Conservation (phyloP, 106 monocot species). For the Apostasia shenzhenica region DNA sequence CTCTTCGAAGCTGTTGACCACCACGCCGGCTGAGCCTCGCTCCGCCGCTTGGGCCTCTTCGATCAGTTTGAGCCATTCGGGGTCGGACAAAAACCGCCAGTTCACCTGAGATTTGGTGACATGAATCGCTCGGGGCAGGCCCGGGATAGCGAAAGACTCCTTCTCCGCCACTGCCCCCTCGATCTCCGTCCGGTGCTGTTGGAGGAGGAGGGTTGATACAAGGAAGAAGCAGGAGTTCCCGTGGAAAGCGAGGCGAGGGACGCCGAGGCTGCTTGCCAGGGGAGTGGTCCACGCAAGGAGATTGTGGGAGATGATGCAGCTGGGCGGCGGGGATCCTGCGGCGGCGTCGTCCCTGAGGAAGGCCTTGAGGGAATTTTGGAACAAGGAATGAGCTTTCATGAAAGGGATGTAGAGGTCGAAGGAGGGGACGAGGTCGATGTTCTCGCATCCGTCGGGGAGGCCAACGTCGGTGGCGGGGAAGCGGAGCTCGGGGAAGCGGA, state of each 20-base stretch:
- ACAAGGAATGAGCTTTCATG: conserved; percentile 10
- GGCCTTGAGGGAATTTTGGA: conserved; percentile 2
- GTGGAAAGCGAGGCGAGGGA: conserved; percentile 29
- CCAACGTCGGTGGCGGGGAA: conserved; percentile 16
- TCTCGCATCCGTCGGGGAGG: conserved; percentile 38
- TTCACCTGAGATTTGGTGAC: conserved; percentile 7
- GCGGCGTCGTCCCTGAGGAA: conserved; percentile 1
- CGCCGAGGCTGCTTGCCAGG: conserved; percentile 9
- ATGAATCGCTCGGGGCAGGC: conserved; percentile 21
- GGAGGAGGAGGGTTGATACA: neutral
- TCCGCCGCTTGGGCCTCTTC: neutral
- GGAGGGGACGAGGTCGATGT: conserved; percentile 17
- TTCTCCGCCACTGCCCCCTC: no score
- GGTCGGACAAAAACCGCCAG: neutral
- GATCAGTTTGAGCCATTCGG: neutral
- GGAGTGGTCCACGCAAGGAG: conserved; percentile 25
- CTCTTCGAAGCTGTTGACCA: conserved; percentile 49
- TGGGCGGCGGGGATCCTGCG: conserved; percentile 5
- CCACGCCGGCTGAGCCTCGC: conserved; percentile 11
- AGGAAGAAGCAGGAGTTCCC: conserved; percentile 21
- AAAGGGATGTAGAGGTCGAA: neutral
- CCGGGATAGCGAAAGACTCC: conserved; percentile 14
- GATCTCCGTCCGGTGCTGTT: neutral
- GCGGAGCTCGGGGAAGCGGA: conserved; percentile 12
- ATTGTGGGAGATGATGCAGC: conserved; percentile 27